Evolutionary conservation across 768 basidiomycete genomes (phyloP), one percentile per base, ranked within the genome.

Genomic region (Termitomyces sp.): DNA sequence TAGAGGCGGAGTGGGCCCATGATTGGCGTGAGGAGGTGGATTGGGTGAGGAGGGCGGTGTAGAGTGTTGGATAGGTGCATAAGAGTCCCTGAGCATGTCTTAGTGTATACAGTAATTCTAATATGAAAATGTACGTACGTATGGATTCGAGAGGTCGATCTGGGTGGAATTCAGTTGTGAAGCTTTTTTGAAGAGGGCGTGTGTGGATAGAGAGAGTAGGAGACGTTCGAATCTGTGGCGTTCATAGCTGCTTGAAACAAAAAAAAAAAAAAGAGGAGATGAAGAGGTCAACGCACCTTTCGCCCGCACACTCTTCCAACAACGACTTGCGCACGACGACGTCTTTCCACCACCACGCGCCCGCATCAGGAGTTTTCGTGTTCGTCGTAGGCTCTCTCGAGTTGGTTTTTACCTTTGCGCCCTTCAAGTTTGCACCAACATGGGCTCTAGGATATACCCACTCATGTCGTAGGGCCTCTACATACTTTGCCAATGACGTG

Each of bases 281-380:
- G 12, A 32, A 32, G 2, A 28, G 30, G 9, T 32, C 30, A 30
- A 57, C 69, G 44, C 47, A 81, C 81, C 73, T 73, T 53, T 77
- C 77, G 22, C 82, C 80, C 24, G 68, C 61, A 59, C 79, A 83
- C 58, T 83, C 81, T 55, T 83, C 81, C 26, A 83, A 61, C 24
- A 82, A 59, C 8, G 81, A 81, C 60, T 77, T 82, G 28, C 81
- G 72, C 3, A 82, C 79, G 4, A 81, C 69, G 2, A 81, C 73
- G 49, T 81, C 77, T 63, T 73, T 79, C 82, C 82, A 84, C 81
- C 81, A 83, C 75, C 71, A 75, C 2, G 68, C 11, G 46, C 34
- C 32, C 34, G 14, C 22, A 14, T 10, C 22, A 1, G 5, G 0
- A 17, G 46, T 5, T 1, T 12, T 47, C 37, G 59, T 47, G 12